A percentile compares a stretch with the other conserved stretches of the same genome.
Conservation (phyloP, 2,329 filamentous ascomycete genomes). For the Monosporascus sp. region DNA sequence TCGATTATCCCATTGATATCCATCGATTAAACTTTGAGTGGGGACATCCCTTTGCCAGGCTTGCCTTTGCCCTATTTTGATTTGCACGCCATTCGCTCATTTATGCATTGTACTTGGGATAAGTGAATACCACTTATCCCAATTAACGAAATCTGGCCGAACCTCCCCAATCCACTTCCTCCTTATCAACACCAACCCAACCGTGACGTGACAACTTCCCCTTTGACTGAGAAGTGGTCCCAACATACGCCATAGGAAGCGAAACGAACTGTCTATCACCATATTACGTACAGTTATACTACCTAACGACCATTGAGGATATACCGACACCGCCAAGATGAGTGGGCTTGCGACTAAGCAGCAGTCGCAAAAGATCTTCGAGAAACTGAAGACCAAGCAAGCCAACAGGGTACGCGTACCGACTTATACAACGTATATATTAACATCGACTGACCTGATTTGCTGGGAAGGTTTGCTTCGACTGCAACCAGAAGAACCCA, state of each 20-base stretch:
- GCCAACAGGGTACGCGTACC: constrained; percentile 76
- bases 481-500: constrained; percentile 95
- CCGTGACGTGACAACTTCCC: neutral
- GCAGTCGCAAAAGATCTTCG: constrained; percentile 95
- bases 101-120: neutral
- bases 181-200: constrained; percentile 1
- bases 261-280: too few species aligned
- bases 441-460: constrained; percentile 4
- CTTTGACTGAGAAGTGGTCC: neutral
- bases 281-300: neutral
- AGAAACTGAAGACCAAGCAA: constrained; percentile 90
- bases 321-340: constrained; percentile 41
- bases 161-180: constrained; percentile 15
- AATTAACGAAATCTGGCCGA: constrained; percentile 28
- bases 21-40: neutral
- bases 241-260: too few species aligned
- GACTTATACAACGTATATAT: neutral
- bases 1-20: too few species aligned
- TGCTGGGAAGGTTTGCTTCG: constrained; percentile 75
- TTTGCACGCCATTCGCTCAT: constrained; percentile 8
- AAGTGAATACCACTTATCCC: neutral
- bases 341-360: constrained; percentile 76
- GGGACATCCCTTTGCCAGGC: too few species aligned
- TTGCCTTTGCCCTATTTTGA: too few species aligned
- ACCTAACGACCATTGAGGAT: neutral